These are phyloP conservation scores for Tubosaeta sp. DNA, from an alignment of 768 basidiomycete genomes.

Conservation along the genomic window DNA sequence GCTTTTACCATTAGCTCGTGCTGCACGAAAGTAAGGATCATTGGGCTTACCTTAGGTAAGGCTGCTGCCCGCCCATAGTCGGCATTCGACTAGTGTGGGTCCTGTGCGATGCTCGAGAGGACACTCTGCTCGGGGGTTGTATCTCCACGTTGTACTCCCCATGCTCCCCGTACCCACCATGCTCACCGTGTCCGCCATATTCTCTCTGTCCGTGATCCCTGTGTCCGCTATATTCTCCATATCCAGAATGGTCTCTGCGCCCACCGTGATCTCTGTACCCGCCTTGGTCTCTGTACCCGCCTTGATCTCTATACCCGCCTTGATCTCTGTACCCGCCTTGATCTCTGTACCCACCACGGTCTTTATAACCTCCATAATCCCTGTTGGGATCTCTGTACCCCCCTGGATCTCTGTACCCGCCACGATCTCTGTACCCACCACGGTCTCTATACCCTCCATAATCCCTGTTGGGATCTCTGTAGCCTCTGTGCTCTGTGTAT, in stretches of 20 bases:
- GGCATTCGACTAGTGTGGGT: constrained; percentile 16
- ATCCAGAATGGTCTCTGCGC: constrained; percentile 1
- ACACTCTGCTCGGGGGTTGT: constrained; percentile 15
- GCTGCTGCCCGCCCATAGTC: constrained; percentile 5
- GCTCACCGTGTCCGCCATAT: constrained; percentile 1
- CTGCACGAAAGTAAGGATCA: neutral
- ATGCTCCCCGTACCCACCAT: constrained; percentile 15
- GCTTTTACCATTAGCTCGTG: constrained; percentile 15
- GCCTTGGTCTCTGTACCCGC: constrained; percentile 5
- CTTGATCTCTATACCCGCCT: constrained; percentile 3
- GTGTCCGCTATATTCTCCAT: neutral
- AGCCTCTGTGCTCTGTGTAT: constrained; percentile 10
- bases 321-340: constrained; percentile 1
- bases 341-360: constrained; percentile 14
- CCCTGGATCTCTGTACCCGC: neutral
- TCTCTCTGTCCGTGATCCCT: neutral
- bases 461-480: constrained; percentile 10
- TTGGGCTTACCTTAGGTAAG: constrained; percentile 16
- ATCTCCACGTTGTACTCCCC: constrained; percentile 14
- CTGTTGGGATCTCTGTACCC: too few species aligned
- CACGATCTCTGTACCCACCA: constrained; percentile 13
- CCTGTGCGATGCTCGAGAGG: constrained; percentile 29
- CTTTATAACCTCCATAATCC: too few species aligned
- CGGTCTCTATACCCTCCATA: constrained; percentile 4
- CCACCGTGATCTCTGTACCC: constrained; percentile 12